Conservation (phyloP, 2,329 filamentous ascomycete genomes). For the Aspergillus sojae region DNA sequence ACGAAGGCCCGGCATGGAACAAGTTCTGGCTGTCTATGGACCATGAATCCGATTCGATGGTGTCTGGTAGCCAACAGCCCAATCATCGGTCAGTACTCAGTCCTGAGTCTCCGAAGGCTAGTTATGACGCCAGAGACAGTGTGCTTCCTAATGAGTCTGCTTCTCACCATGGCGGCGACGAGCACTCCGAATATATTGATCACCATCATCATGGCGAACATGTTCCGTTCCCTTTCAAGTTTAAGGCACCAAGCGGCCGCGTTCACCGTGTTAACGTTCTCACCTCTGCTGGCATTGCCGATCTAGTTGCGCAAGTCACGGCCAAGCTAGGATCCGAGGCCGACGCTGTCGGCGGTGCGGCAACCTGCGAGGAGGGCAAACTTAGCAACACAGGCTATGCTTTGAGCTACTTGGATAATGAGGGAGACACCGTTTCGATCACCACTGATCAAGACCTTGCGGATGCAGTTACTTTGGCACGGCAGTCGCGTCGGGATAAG, state of each 20-base stretch:
- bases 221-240: conserved; percentile 93
- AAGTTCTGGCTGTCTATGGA: conserved; percentile 99
- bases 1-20: conserved; percentile 97
- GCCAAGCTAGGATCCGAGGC: conserved; percentile 84
- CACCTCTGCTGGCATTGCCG: conserved; percentile 76
- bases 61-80: conserved; percentile 81
- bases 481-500: conserved; percentile 79
- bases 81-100: conserved; percentile 78
- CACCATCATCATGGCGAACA: conserved; percentile 63
- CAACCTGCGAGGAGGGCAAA: conserved; percentile 76
- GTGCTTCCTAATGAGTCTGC: conserved; percentile 92
- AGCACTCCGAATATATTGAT: conserved; percentile 70
- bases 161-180: conserved; percentile 84
- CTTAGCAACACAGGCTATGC: conserved; percentile 80
- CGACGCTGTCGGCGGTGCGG: conserved; percentile 79
- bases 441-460: conserved; percentile 92
- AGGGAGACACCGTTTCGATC: conserved; percentile 94
- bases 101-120: conserved; percentile 68
- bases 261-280: conserved; percentile 89
- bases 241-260: conserved; percentile 93
- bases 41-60: conserved; percentile 91
- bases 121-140: conserved; percentile 73
- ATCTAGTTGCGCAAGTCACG: conserved; percentile 75
- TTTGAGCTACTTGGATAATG: conserved; percentile 93
- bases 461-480: conserved; percentile 84